Conservation (phyloP, 2,329 filamentous ascomycete genomes). For the Stachybotrys chlorohalonatus region DNA sequence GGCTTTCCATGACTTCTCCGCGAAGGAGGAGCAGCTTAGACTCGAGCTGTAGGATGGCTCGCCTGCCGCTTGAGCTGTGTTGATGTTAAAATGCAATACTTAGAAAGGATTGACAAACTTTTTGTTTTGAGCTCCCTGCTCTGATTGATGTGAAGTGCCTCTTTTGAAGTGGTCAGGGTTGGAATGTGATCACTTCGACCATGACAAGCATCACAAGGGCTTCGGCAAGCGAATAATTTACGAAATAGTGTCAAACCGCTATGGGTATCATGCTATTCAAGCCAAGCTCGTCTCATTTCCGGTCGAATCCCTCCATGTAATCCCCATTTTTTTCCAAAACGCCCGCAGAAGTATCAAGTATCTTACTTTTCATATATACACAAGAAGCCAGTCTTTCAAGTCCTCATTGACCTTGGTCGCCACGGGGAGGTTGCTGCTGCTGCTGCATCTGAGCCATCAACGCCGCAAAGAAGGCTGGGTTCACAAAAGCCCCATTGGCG, state of each 20-base stretch:
- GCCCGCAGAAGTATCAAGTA: background rate
- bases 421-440: conserved; percentile 17
- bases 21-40: conserved; percentile 16
- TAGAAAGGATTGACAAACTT: background rate
- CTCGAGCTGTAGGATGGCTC: conserved; percentile 23
- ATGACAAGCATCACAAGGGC: background rate
- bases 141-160: too few relatives aligned
- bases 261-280: background rate
- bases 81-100: background rate
- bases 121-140: background rate
- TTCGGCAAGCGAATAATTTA: background rate
- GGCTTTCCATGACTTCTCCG: conserved; percentile 62
- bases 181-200: background rate
- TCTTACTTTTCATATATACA: background rate
- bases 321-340: background rate
- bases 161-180: background rate
- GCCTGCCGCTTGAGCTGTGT: background rate
- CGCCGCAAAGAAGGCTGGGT: conserved; percentile 47
- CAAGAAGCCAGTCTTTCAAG: conserved; percentile 6
- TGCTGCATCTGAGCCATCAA: conserved; percentile 34
- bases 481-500: conserved; percentile 38
- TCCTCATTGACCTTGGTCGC: conserved; percentile 10
- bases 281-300: too few relatives aligned
- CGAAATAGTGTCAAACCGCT: background rate
- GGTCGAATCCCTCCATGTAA: too few relatives aligned